Conservation (phyloP, 1,284 basidiomycete genomes). For the Trametes versicolor region DNA sequence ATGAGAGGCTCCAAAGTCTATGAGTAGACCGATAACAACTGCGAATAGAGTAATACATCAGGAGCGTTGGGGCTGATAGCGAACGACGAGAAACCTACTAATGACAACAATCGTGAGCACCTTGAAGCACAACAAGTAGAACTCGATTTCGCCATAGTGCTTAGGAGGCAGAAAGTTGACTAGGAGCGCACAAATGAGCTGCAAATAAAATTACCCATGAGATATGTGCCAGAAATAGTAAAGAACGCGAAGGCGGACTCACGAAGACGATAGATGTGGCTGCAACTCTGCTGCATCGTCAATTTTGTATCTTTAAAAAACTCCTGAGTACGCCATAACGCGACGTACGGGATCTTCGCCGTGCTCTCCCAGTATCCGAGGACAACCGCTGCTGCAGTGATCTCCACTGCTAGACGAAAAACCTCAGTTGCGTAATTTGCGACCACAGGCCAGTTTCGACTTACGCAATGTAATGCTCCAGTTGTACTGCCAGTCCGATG, state of each 20-base stretch:
- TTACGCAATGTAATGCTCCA: slow-evolving; percentile 45
- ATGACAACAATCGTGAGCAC: slow-evolving; percentile 48
- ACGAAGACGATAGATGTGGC: slow-evolving; percentile 37
- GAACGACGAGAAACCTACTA: slow-evolving; percentile 32
- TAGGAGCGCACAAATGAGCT: slow-evolving; percentile 75
- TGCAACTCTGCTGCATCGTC: slow-evolving; percentile 20
- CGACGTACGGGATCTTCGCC: slow-evolving; percentile 32
- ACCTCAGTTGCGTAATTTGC: not conserved
- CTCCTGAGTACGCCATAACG: not conserved
- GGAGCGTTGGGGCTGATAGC: not conserved
- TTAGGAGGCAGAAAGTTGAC: slow-evolving; percentile 43
- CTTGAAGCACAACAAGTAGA: slow-evolving; percentile 51
- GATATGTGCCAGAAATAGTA: too few species aligned
- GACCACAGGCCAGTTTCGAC: slow-evolving; percentile 6
- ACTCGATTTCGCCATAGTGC: slow-evolving; percentile 49
- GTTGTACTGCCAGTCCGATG: slow-evolving; percentile 37
- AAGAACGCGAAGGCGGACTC: slow-evolving; percentile 2
- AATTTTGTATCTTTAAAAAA: slow-evolving; percentile 4
- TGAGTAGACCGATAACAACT: slow-evolving; percentile 46
- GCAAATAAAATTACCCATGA: slow-evolving; percentile 36
- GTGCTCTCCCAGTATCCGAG: slow-evolving; percentile 38
- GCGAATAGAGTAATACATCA: not conserved
- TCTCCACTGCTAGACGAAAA: slow-evolving; percentile 38
- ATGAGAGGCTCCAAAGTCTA: slow-evolving; percentile 42
- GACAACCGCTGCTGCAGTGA: slow-evolving; percentile 41